Evolutionary conservation across 2,329 filamentous ascomycete genomes (phyloP).

Genomic region (Ophiostoma quercus): DNA sequence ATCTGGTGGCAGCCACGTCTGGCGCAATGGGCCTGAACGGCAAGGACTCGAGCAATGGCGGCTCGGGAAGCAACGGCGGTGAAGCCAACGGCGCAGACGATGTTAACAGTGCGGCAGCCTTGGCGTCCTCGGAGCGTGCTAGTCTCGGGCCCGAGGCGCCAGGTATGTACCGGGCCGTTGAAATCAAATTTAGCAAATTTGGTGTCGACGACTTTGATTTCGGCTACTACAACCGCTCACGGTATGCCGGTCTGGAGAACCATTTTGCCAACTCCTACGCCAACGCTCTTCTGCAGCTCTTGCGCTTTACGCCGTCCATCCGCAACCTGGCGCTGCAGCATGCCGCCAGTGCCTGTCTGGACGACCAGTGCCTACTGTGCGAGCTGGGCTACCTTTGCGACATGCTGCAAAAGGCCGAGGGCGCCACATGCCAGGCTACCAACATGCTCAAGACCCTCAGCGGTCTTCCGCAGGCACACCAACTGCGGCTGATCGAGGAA

Average conservation of each 20-base stretch:
- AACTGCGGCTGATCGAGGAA: conserved; percentile 78
- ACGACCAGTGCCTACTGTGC: conserved; percentile 80
- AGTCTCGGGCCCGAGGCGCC: conserved; percentile 77
- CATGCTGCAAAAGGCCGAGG: conserved; percentile 94
- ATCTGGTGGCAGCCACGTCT: conserved; percentile 34
- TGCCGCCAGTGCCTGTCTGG: conserved; percentile 75
- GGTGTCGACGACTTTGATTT: conserved; percentile 99
- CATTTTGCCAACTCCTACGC: conserved; percentile 97
- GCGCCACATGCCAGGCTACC: conserved; percentile 90
- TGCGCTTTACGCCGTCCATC: conserved; percentile 83
- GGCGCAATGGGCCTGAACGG: conserved; percentile 15
- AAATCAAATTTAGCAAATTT: conserved; percentile 99
- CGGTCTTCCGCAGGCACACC: conserved; percentile 70
- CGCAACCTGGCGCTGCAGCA: conserved; percentile 86
- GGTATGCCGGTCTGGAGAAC: conserved; percentile 86
- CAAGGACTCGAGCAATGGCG: neutral
- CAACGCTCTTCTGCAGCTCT: conserved; percentile 83
- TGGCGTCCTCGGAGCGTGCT: conserved; percentile 66
- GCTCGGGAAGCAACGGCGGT: conserved; percentile 32
- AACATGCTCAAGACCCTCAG: conserved; percentile 90
- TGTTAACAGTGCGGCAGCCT: conserved; percentile 35
- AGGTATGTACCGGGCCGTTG: conserved; percentile 84
- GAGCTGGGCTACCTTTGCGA: conserved; percentile 95
- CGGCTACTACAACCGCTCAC: conserved; percentile 90
- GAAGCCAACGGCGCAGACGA: conserved; percentile 46